Evolutionary conservation across 257 asterid genomes (phyloP).

Genomic region (Salvia splendens): DNA sequence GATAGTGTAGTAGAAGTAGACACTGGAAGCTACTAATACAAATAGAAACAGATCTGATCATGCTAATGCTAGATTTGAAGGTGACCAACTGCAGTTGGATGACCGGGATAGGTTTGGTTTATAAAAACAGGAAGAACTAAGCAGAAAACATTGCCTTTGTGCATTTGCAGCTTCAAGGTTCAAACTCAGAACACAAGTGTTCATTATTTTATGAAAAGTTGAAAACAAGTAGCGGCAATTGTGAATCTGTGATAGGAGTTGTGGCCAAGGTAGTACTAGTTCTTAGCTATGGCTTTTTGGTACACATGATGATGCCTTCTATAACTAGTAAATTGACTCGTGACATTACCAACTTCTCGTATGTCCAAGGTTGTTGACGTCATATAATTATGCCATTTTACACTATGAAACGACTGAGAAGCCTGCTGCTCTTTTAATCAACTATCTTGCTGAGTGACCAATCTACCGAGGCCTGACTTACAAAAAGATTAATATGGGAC

Average conservation of each 20-base stretch:
- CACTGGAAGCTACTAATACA: too few species aligned
- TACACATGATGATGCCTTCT: constrained; percentile 35
- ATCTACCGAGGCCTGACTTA: background rate
- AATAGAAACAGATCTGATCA: too few species aligned
- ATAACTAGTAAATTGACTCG: background rate
- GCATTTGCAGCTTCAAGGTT: constrained; percentile 74
- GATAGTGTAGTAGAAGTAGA: too few species aligned
- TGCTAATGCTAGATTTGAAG: too few species aligned
- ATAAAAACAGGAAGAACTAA: constrained; percentile 58
- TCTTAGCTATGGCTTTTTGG: constrained; percentile 36
- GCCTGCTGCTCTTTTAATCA: background rate
- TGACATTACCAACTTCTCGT: constrained; percentile 15
- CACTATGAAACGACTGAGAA: constrained; percentile 8
- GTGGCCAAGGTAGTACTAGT: constrained; percentile 43
- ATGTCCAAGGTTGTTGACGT: background rate
- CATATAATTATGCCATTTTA: background rate
- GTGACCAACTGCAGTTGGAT: too few species aligned
- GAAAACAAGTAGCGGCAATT: constrained; percentile 43
- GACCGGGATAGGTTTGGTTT: constrained; percentile 25
- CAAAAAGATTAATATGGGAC: background rate
- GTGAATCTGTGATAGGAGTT: constrained; percentile 36
- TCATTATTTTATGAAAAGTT: too few species aligned
- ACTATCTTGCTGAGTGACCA: constrained; percentile 14
- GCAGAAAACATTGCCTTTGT: constrained; percentile 77
- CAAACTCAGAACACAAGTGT: constrained; percentile 58